A percentile compares a stretch with the other conserved stretches of the same genome.
These are phyloP conservation scores for Exobasidium cylindrosporum DNA, from an alignment of 1,284 basidiomycete species.

Conservation along the genomic window DNA sequence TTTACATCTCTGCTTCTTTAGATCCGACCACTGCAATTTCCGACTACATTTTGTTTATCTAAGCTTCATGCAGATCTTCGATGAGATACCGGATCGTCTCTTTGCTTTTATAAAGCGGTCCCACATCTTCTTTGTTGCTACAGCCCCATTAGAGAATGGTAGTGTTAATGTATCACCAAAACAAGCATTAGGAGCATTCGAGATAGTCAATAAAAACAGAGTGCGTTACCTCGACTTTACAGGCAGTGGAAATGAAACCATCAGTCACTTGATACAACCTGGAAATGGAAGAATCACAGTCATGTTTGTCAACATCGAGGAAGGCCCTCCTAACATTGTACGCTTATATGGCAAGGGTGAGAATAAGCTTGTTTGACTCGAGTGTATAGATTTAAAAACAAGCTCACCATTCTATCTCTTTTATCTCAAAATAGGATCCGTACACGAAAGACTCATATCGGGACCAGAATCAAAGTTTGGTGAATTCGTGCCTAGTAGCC, in stretches of 20 bases:
- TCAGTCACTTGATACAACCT: slow-evolving; percentile 11
- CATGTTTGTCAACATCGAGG: slow-evolving; percentile 15
- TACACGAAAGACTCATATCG: slow-evolving; percentile 9
- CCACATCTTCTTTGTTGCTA: slow-evolving; percentile 19
- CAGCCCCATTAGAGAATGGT: slow-evolving; percentile 11
- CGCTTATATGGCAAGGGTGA: slow-evolving; percentile 17
- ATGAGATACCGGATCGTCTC: slow-evolving; percentile 11
- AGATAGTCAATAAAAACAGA: neutral
- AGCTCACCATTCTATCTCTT: neutral
- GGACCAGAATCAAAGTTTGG: neutral
- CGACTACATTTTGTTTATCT: no score
- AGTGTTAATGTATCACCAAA: slow-evolving; percentile 16
- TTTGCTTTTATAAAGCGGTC: slow-evolving; percentile 10
- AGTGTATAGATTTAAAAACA: slow-evolving; percentile 1
- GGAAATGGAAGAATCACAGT: slow-evolving; percentile 19
- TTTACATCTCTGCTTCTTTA: no score
- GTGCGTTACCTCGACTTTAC: slow-evolving; percentile 18
- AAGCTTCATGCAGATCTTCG: slow-evolving; percentile 12
- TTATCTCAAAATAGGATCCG: slow-evolving; percentile 5
- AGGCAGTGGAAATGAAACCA: slow-evolving; percentile 18
- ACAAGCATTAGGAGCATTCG: slow-evolving; percentile 9
- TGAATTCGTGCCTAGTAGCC: neutral
- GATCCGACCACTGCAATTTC: no score
- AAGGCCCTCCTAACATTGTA: slow-evolving; percentile 18
- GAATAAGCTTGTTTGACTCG: no score